These are phyloP conservation scores for Ziziphus jujuba DNA, from an alignment of 306 rosid species.

Conservation along the genomic window DNA sequence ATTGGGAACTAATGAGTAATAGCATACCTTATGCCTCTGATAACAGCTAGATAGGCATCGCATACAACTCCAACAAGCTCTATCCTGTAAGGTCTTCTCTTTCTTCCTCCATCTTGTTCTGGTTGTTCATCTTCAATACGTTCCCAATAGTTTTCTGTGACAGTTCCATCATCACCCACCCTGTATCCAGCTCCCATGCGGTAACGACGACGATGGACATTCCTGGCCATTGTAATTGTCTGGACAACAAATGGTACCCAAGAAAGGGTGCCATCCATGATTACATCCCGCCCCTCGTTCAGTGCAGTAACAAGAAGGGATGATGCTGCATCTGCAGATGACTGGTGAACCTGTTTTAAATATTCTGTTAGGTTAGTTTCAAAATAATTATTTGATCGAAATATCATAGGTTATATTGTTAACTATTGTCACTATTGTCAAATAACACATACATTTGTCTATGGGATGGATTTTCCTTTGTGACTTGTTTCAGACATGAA, in stretches of 20 bases:
- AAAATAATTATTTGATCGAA: background rate
- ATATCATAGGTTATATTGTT: background rate
- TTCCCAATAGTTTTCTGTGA: constrained; percentile 81
- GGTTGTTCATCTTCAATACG: constrained; percentile 63
- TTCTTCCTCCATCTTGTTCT: constrained; percentile 64
- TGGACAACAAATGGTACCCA: constrained; percentile 97
- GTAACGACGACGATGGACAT: constrained; percentile 92
- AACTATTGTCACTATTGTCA: no score
- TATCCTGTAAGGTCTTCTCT: constrained; percentile 90
- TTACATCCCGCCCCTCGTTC: constrained; percentile 90
- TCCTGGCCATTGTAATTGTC: constrained; percentile 91
- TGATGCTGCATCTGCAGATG: constrained; percentile 95
- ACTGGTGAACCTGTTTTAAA: constrained; percentile 84
- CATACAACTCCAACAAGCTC: constrained; percentile 97
- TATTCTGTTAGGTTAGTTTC: background rate
- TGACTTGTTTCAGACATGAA: no score
- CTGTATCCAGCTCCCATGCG: constrained; percentile 88
- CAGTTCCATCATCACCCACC: constrained; percentile 58
- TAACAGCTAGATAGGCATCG: constrained; percentile 89
- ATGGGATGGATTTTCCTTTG: no score
- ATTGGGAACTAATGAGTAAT: background rate
- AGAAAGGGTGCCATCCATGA: constrained; percentile 97
- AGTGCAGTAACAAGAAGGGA: constrained; percentile 90
- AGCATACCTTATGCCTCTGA: constrained; percentile 81
- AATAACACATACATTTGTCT: no score